Evolutionary conservation across 2,329 filamentous ascomycete genomes (phyloP).

Genomic region (Penicillium sp.): DNA sequence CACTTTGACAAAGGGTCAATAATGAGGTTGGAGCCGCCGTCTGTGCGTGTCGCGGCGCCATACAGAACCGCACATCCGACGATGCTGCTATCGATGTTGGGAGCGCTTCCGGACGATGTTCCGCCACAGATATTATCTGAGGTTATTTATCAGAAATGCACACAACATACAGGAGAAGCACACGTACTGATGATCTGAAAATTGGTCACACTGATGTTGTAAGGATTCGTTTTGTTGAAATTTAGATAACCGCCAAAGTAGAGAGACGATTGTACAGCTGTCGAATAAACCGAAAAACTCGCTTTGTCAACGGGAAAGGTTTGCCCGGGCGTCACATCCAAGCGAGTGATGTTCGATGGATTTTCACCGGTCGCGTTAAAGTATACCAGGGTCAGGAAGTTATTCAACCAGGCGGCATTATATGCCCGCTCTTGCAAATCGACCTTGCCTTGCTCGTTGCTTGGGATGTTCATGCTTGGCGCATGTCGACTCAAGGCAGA

Average conservation of each 20-base stretch:
- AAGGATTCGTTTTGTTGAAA: neutral
- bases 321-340: neutral
- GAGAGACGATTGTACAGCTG: neutral
- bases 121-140: neutral
- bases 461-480: neutral
- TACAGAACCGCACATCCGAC: constrained; percentile 3
- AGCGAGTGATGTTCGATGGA: neutral
- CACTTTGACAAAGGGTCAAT: neutral
- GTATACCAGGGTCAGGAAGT: neutral
- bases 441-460: neutral
- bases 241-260: neutral
- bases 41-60: neutral
- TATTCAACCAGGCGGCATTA: neutral
- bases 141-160: neutral
- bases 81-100: neutral
- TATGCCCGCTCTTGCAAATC: neutral
- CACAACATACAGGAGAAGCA: neutral
- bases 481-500: neutral
- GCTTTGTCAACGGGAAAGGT: neutral
- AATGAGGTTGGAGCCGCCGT: neutral
- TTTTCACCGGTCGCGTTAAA: neutral
- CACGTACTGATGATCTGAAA: neutral
- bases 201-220: neutral
- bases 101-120: neutral
- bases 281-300: neutral